Conservation (phyloP, 352 stramenopile species). For the Phytophthora pluvialis region DNA sequence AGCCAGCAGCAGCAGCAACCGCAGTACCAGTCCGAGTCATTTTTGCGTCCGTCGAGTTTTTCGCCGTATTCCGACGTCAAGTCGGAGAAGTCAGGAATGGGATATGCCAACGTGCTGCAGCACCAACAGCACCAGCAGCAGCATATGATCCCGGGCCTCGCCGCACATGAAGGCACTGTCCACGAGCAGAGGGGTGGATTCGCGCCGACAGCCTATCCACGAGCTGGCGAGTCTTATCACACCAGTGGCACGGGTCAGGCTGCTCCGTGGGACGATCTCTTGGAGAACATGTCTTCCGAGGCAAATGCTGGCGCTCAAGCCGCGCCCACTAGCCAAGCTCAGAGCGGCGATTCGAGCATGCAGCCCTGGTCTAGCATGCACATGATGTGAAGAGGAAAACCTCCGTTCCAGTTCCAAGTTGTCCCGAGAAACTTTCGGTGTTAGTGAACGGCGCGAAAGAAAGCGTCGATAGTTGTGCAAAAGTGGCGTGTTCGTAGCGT, state of each 20-base stretch:
- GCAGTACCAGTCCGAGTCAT: conserved; percentile 32
- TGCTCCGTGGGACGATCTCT: conserved; percentile 72
- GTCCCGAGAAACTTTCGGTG: conserved; percentile 14
- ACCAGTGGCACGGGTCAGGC: conserved; percentile 18
- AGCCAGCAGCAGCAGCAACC: conserved; percentile 29
- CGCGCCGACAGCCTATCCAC: conserved; percentile 20
- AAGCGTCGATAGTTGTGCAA: conserved; percentile 36
- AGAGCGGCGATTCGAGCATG: conserved; percentile 59
- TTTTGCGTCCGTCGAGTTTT: conserved; percentile 32
- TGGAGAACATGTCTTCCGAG: conserved; percentile 72
- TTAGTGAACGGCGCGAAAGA: conserved; percentile 37
- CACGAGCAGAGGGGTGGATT: conserved; percentile 31
- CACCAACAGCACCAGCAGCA: conserved; percentile 33
- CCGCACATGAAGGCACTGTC: conserved; percentile 7
- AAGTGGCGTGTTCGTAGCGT: conserved; percentile 27
- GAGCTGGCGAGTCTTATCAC: conserved; percentile 28
- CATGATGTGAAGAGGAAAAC: conserved; percentile 56
- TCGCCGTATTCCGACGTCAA: conserved; percentile 33
- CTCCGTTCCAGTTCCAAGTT: background rate
- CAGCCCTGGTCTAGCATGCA: conserved; percentile 78
- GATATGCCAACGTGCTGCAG: conserved; percentile 32
- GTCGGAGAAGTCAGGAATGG: conserved; percentile 27
- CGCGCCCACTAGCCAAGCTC: conserved; percentile 27
- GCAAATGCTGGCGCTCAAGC: conserved; percentile 19
- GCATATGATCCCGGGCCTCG: conserved; percentile 25